Conservation (phyloP, 2,329 filamentous ascomycete species). For the Trichoderma breve region DNA sequence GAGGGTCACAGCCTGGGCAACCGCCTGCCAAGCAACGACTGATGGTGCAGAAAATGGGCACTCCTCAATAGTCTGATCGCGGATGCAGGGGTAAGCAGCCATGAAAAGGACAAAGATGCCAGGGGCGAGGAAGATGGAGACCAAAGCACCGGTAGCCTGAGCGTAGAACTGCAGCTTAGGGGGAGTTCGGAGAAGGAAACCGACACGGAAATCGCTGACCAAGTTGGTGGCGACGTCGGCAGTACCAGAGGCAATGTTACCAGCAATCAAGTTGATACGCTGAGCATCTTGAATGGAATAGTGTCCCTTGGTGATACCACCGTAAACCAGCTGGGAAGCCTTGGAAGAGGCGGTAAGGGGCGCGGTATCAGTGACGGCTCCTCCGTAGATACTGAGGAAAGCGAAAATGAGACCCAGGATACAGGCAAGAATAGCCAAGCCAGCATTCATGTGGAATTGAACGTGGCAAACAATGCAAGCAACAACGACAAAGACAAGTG, state of each 20-base stretch:
- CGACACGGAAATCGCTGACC: conserved; percentile 64
- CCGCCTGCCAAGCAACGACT: conserved; percentile 64
- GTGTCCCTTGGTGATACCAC: conserved; percentile 59
- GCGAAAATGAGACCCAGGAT: conserved; percentile 58
- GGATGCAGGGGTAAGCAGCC: conserved; percentile 66
- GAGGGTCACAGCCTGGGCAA: conserved; percentile 59
- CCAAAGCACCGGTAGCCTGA: conserved; percentile 59
- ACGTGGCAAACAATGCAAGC: conserved; percentile 51
- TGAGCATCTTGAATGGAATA: conserved; percentile 53
- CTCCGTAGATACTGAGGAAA: conserved; percentile 49
- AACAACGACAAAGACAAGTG: conserved; percentile 49
- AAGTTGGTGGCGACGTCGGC: conserved; percentile 54
- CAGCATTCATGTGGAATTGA: conserved; percentile 56
- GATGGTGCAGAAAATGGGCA: conserved; percentile 64
- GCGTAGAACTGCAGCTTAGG: conserved; percentile 66
- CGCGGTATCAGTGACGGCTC: conserved; percentile 58
- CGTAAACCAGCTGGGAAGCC: conserved; percentile 66
- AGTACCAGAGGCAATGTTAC: conserved; percentile 55
- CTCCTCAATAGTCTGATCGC: conserved; percentile 39
- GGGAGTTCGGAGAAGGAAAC: conserved; percentile 64
- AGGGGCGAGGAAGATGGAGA: conserved; percentile 65
- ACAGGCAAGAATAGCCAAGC: conserved; percentile 54
- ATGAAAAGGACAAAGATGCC: conserved; percentile 67
- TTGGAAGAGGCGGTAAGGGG: conserved; percentile 66
- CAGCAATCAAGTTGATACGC: conserved; percentile 64